Evolutionary conservation across 352 stramenopile species (phyloP).

Genomic region (Globisporangium sylvaticum): DNA sequence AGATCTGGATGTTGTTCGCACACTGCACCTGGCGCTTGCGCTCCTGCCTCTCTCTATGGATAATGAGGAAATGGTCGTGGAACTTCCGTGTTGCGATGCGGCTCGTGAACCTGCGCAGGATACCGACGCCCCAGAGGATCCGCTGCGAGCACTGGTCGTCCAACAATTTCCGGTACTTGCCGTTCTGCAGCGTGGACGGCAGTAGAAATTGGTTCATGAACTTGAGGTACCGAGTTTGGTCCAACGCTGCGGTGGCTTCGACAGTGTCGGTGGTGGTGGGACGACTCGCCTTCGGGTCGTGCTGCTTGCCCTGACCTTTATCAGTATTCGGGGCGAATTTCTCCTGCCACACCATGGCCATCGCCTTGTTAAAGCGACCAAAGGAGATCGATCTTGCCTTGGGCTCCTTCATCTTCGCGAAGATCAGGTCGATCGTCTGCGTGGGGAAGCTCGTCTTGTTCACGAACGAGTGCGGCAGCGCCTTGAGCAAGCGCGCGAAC

Average conservation of each 20-base stretch:
- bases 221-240: constrained; percentile 37
- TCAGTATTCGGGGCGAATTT: constrained; percentile 28
- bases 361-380: constrained; percentile 54
- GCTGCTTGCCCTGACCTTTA: background rate
- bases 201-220: constrained; percentile 73
- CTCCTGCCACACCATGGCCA: constrained; percentile 54
- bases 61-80: constrained; percentile 43
- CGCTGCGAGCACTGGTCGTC: constrained; percentile 31
- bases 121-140: constrained; percentile 40
- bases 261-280: background rate
- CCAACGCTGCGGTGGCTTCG: constrained; percentile 7
- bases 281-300: constrained; percentile 1
- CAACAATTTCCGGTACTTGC: constrained; percentile 52
- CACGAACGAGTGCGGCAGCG: constrained; percentile 52
- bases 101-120: constrained; percentile 43
- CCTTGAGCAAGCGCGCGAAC: constrained; percentile 62
- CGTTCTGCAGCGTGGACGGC: constrained; percentile 46
- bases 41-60: constrained; percentile 31
- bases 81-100: constrained; percentile 31
- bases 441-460: constrained; percentile 51
- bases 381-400: constrained; percentile 63
- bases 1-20: constrained; percentile 32
- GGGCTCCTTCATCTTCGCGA: constrained; percentile 74
- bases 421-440: constrained; percentile 58
- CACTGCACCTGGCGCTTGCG: constrained; percentile 26